Conservation (phyloP, 2,329 filamentous ascomycete species). For the Alternaria triticina region DNA sequence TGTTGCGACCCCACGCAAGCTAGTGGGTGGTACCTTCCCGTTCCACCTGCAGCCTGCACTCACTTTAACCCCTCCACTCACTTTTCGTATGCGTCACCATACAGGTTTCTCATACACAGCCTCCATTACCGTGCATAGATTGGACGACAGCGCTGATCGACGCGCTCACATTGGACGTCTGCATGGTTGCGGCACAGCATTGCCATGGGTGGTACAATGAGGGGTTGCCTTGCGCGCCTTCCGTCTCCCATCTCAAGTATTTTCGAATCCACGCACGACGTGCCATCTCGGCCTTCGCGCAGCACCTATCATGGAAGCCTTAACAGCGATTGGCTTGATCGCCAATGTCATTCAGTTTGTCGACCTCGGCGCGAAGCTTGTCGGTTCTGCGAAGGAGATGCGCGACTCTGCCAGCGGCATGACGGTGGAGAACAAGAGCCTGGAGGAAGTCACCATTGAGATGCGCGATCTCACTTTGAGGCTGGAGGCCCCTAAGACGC, state of each 20-base stretch:
- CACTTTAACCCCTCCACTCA: neutral
- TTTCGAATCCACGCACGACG: neutral
- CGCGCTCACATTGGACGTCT: neutral
- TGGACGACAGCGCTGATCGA: neutral
- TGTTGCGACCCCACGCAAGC: neutral
- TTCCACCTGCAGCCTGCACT: neutral
- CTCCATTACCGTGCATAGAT: neutral
- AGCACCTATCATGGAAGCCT: neutral
- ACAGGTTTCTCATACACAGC: neutral
- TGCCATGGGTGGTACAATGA: neutral
- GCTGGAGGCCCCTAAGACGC: fast-evolving
- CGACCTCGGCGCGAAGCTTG: neutral
- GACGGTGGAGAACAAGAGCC: neutral
- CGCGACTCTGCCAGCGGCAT: neutral
- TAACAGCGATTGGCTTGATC: neutral
- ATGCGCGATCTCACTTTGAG: neutral
- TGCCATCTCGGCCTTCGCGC: neutral
- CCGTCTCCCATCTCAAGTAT: neutral
- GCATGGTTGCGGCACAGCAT: neutral
- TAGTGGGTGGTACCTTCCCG: neutral
- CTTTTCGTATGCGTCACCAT: neutral
- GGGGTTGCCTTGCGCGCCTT: neutral
- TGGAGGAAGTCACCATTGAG: neutral
- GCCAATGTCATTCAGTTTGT: neutral
- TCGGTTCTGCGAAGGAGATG: neutral